Evolutionary conservation across 768 basidiomycete species (phyloP), one percentile per base, ranked within the genome.

Genomic region (Saitozyma sp.): DNA sequence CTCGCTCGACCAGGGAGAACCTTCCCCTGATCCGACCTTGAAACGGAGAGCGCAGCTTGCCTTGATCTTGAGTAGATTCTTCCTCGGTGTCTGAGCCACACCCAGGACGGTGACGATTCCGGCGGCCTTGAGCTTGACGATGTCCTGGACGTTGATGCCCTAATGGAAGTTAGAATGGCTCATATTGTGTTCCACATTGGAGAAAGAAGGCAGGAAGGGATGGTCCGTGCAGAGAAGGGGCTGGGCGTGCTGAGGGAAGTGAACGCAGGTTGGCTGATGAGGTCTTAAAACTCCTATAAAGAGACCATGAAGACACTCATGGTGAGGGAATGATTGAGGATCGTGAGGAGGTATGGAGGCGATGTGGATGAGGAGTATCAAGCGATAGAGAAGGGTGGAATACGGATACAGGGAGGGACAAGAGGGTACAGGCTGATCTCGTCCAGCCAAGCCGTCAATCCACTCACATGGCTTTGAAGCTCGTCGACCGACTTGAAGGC

Each of bases 111-210:
- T 76, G 19, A 71, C 65, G 52, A 78, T 68, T 52, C 66, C 74
- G 11, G 66, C 58, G 51, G 87, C 90, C 81, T 96, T 96, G 65
- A 97, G 86, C 80, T 97, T 97, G 55, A 89, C 78, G 60, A 97
- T 96, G 76, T 97, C 94, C 82, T 95, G 92, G 37, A 92, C 87
- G 67, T 93, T 95, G 78, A 95, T 94, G 13, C 93, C 92, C 92
- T 95, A 68, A 8, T 13, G 43, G 20, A 29, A 2, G 45, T 53
- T 42, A 56, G 49, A 37, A 49, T 40, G 16, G 17, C 9, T 16
- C 6, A 48, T 39, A 9, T 11, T 1, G 19, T 59, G 48, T 49
- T 43, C 20, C 19, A 1, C 16, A 2, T n/a, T 3, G 45, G 17
- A 6, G 57, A 17, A 39, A 11, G 56, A 52, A 38, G 8, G 9